phyloP scores from a whole-genome alignment of 2,329 filamentous ascomycete genomes.

The Xylaria arbuscula region DNA sequence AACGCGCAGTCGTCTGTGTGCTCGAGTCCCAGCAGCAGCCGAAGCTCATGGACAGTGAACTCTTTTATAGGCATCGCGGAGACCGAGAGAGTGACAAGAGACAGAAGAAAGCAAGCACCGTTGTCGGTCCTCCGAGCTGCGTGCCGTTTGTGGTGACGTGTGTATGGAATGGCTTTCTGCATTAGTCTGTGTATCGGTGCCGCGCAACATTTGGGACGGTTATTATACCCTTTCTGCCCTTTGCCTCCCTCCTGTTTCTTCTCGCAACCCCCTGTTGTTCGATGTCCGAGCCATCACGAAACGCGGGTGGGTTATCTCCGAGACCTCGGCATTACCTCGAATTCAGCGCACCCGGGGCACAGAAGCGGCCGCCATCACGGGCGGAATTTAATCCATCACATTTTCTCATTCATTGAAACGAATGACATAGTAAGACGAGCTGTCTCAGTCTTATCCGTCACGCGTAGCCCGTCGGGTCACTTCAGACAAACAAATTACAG shows the following conservation, averaged over 20 bases:
- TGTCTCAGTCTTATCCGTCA: constrained; percentile 2
- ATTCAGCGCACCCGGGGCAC: not conserved
- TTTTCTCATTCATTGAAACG: not conserved
- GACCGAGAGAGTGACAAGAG: too few relatives aligned
- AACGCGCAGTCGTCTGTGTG: constrained; percentile 30
- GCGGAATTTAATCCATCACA: not conserved
- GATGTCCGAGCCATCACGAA: constrained; percentile 17
- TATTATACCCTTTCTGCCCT: not conserved
- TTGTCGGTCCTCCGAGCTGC: not conserved
- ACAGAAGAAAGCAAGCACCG: not conserved
- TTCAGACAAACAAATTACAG: not conserved
- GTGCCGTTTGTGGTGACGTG: constrained; percentile 7
- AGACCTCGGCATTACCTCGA: constrained; percentile 21
- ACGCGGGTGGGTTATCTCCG: constrained; percentile 29
- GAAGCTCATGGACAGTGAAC: constrained; percentile 34
- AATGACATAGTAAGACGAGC: not conserved
- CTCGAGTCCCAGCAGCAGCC: constrained; percentile 28
- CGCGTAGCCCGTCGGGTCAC: constrained; percentile 14
- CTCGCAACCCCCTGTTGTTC: constrained; percentile 5
- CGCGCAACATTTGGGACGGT: not conserved
- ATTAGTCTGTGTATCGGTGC: constrained; percentile 10
- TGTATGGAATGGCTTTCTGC: not conserved
- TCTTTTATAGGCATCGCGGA: constrained; percentile 38
- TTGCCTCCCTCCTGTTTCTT: not conserved
- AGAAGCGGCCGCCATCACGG: not conserved